These are phyloP conservation scores for Umbilicus rupestris DNA, from an alignment of 164 flowering plant species.

Conservation along the genomic window DNA sequence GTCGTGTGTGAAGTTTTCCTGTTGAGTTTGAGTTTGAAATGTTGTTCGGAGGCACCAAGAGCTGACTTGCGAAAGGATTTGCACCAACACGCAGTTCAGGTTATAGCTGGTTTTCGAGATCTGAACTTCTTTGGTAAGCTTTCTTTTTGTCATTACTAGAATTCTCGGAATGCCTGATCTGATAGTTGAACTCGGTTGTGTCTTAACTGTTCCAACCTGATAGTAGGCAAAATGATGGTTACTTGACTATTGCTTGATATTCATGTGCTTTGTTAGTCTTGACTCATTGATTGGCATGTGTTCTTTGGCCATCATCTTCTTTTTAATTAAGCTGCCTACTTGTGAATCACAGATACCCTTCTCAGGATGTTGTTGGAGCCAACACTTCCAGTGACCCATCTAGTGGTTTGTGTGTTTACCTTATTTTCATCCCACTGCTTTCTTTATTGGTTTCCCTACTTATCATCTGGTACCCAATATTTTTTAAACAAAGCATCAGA, in stretches of 20 bases:
- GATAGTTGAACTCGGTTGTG: too few relatives aligned
- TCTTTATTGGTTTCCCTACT: neutral
- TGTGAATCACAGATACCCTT: conserved; percentile 20
- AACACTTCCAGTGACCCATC: conserved; percentile 16
- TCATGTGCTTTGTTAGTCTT: neutral
- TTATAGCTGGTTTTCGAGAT: conserved; percentile 35
- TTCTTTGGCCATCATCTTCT: neutral
- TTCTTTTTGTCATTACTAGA: neutral
- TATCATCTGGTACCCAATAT: neutral
- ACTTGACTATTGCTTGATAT: neutral
- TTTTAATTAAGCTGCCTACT: conserved; percentile 5
- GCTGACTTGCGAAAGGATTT: conserved; percentile 30
- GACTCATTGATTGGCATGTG: neutral
- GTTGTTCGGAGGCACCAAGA: conserved; percentile 16
- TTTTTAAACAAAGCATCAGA: neutral
- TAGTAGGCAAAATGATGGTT: neutral
- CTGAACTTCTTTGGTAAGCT: conserved; percentile 43
- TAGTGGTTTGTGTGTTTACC: conserved; percentile 17
- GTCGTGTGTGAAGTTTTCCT: conserved; percentile 32
- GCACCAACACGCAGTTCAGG: conserved; percentile 26
- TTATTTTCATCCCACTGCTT: neutral
- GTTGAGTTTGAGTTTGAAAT: conserved; percentile 36
- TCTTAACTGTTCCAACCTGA: neutral
- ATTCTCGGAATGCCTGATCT: neutral
- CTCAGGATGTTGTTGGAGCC: conserved; percentile 26